Percentiles rank a stretch among this genome's conserved stretches.
phyloP scores from a whole-genome alignment of 163 green algal genomes.

The Scenedesmus sp. region DNA sequence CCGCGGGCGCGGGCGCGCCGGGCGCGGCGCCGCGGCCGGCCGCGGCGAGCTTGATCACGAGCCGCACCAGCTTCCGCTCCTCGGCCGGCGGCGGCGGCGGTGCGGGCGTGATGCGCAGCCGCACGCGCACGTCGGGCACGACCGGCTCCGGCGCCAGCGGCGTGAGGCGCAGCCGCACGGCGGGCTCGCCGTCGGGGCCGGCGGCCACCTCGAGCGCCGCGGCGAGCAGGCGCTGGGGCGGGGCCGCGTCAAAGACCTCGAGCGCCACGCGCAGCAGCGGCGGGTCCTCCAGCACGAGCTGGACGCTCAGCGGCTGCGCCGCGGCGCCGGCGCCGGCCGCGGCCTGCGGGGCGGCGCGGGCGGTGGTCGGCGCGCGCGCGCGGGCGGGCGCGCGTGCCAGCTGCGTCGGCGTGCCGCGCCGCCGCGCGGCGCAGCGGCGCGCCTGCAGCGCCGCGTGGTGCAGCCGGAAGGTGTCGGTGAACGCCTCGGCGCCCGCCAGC shows the following conservation, averaged over 20 bases:
- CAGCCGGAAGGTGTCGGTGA: slow-evolving; percentile 4
- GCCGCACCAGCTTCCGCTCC: slow-evolving; percentile 4
- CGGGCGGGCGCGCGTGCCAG: background rate
- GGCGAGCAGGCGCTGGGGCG: background rate
- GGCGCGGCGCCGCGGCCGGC: too few relatives aligned
- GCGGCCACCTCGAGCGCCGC: background rate
- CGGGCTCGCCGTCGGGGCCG: background rate
- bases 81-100: background rate
- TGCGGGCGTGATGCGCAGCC: background rate
- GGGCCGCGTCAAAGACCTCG: slow-evolving; percentile 3
- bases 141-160: background rate
- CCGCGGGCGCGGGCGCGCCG: too few relatives aligned
- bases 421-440: background rate
- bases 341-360: background rate
- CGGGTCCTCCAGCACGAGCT: background rate
- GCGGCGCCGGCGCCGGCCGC: background rate
- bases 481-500: slow-evolving; percentile 19
- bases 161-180: background rate
- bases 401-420: background rate
- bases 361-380: too few relatives aligned
- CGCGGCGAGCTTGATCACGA: background rate
- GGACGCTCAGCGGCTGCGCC: slow-evolving; percentile 2
- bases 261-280: background rate
- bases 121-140: background rate
- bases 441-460: slow-evolving; percentile 5